Base-by-base conservation (phyloP, 2,329 filamentous ascomycete genomes). In the Proliferodiscus dingleyae region DNA sequence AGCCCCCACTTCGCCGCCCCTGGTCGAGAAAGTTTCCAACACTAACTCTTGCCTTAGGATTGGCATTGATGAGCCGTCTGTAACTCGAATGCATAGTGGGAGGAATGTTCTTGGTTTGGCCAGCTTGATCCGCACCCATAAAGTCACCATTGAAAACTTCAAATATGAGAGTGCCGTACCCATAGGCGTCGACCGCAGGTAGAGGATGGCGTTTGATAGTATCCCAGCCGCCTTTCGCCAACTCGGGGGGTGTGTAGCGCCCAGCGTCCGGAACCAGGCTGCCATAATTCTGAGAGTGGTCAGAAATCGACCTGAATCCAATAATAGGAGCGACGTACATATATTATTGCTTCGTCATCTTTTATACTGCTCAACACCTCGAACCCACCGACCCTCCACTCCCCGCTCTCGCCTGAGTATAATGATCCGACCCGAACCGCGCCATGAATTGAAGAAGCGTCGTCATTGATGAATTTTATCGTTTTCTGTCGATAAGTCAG, bases 351-450 rank as follows among this genome's bases (percentile, higher is more conserved):
- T 58, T 97, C 89, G 51, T 97, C 90, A 46, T 97, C 93, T 61
- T 96, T 97, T 69, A 97, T 83, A 29, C 86, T 96, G 68, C 90
- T 97, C 48, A 97, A 67, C 4, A 95, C 78, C 56, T 98, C 93
- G 57, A 98, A 95, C 1, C 93, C 93, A 16, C 86, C 90, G 2
- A 98, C 71, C 62, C 94, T 97, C 93, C 93, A 98, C 68, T 98
- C 93, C 47, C 93, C 93, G 61, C 93, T 96, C 63, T 97, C 91
- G 50, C 89, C 89, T 3, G 88, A 93, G 66, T 90, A 98, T 53
- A 98, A 76, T 0, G 91, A 95, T 1, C 87, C 86, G 16, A 87
- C 85, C 51, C 87, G 83, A 42, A 98, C 72, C 59, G 81, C 88
- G 39, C 90, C 93, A 60, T 98, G 93, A 41, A 98, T 86, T 0